Conservation (phyloP, 768 basidiomycete genomes). For the Exsudoporus frostii region DNA sequence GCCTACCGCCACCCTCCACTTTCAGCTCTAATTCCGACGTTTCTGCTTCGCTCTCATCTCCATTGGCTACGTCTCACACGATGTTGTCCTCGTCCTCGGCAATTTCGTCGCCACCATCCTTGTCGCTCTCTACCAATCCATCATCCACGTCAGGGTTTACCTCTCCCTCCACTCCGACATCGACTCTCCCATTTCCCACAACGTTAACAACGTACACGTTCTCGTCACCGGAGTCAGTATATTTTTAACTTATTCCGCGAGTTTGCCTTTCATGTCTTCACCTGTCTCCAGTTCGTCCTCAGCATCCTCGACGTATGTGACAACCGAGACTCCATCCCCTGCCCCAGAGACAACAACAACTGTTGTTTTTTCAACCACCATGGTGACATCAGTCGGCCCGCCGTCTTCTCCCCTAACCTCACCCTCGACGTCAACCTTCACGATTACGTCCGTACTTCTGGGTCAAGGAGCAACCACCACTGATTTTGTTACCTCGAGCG, state of each 20-base stretch:
- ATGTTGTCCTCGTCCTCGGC: background rate
- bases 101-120: background rate
- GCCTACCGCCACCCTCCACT: conserved; percentile 5
- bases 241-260: background rate
- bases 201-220: background rate
- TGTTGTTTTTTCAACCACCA: conserved; percentile 15
- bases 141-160: background rate
- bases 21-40: conserved; percentile 18
- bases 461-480: conserved; percentile 15
- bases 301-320: background rate
- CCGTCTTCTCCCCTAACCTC: background rate
- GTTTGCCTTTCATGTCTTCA: background rate
- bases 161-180: background rate
- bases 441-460: conserved; percentile 16
- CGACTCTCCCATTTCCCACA: background rate
- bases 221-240: background rate
- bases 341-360: conserved; percentile 7
- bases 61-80: background rate
- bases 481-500: conserved; percentile 18
- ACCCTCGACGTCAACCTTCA: conserved; percentile 18
- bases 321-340: background rate
- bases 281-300: background rate
- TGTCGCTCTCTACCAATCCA: background rate
- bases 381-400: conserved; percentile 2
- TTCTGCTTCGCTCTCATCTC: background rate